Conservation (phyloP, 352 stramenopile genomes). For the Chrysophaeum taylorii region DNA sequence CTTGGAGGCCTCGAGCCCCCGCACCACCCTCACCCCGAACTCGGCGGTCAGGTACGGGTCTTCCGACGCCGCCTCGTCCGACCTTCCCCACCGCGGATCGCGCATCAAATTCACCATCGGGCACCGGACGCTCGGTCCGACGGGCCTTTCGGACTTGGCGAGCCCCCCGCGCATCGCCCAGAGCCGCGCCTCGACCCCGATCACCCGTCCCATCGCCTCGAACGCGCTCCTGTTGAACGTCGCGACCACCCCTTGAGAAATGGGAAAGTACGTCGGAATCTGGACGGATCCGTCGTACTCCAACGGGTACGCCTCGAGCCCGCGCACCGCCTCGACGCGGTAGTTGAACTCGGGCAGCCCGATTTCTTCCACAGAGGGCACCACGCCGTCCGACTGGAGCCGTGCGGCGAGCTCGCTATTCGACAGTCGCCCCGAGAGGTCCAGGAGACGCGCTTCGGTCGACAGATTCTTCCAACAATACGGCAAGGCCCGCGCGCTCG, state of each 20-base stretch:
- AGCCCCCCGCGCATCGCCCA: background rate
- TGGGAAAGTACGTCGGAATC: constrained; percentile 2
- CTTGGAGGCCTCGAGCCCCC: too few relatives aligned
- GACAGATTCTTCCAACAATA: background rate
- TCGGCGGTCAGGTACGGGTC: background rate
- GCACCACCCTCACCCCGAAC: background rate
- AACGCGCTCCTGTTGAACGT: constrained; percentile 2
- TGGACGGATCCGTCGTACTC: background rate
- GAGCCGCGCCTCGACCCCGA: background rate
- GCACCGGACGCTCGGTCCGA: background rate
- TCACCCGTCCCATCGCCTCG: background rate
- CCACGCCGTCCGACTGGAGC: background rate
- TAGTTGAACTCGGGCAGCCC: background rate
- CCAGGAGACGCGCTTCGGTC: background rate
- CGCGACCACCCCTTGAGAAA: background rate
- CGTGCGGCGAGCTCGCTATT: background rate
- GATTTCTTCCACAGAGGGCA: background rate
- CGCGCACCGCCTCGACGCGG: constrained; percentile 4
- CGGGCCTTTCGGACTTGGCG: background rate
- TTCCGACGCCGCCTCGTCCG: background rate
- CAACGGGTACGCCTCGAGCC: background rate
- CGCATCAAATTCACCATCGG: background rate
- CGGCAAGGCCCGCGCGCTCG: background rate
- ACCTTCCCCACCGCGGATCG: background rate
- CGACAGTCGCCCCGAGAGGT: background rate